phyloP scores from a whole-genome alignment of 345 rosid genomes.

The Linum tenue region DNA sequence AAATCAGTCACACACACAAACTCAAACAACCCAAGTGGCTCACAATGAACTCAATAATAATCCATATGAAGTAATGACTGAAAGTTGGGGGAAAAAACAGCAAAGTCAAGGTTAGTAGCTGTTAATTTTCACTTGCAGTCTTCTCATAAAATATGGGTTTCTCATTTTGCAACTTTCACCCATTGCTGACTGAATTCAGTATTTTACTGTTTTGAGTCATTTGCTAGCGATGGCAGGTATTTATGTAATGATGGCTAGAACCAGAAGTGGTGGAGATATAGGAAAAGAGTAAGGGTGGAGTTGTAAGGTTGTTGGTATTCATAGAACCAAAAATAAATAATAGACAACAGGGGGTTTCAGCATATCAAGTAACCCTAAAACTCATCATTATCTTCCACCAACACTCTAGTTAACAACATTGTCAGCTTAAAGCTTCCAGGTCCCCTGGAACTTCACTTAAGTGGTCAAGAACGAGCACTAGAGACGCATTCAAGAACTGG shows the following conservation, averaged over 20 bases:
- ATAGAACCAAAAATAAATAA: neutral
- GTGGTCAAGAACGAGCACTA: no score
- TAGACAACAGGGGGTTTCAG: neutral
- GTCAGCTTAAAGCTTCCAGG: no score
- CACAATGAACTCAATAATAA: neutral
- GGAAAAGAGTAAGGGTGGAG: neutral
- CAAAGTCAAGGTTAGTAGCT: no score
- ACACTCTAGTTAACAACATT: no score
- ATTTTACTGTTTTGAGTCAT: neutral
- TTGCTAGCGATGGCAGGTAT: neutral
- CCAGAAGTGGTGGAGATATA: neutral
- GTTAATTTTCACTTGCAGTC: neutral
- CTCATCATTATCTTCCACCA: no score
- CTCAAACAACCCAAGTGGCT: neutral
- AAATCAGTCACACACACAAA: neutral
- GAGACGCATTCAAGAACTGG: no score
- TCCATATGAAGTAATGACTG: neutral
- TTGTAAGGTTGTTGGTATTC: neutral
- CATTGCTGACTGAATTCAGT: neutral
- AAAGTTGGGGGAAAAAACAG: no score
- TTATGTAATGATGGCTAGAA: neutral
- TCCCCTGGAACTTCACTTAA: no score
- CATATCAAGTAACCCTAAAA: neutral
- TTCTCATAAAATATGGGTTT: neutral
- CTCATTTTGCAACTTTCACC: neutral